Conservation (phyloP, 192 early-diverging fungal genomes). For the Backusella sp. region DNA sequence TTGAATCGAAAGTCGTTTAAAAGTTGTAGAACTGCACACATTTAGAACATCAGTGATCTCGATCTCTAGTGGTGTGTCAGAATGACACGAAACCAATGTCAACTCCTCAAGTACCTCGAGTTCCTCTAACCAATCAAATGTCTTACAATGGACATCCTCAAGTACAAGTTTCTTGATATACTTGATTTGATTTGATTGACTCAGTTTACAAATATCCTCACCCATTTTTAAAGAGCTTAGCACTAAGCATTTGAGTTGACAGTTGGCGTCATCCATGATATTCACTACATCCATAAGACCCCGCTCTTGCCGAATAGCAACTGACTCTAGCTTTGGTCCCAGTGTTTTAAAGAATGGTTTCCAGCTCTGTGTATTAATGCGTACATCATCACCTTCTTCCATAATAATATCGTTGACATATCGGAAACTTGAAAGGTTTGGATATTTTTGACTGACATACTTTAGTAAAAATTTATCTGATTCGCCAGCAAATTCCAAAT, state of each 20-base stretch:
- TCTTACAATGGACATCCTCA: neutral
- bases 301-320: neutral
- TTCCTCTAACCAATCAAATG: neutral
- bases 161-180: neutral
- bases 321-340: neutral
- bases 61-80: neutral
- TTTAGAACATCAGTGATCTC: neutral
- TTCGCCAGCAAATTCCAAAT: neutral
- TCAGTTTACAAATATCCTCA: neutral
- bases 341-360: neutral
- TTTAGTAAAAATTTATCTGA: neutral
- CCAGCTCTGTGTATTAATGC: neutral
- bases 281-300: neutral
- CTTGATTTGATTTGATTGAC: neutral
- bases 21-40: neutral
- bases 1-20: neutral
- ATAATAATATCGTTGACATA: neutral
- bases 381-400: neutral
- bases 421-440: neutral
- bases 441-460: neutral
- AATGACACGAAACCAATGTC: neutral
- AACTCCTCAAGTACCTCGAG: neutral
- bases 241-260: neutral
- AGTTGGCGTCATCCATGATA: neutral
- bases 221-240: neutral